Evolutionary conservation across 257 asterid species (phyloP), one percentile per base, ranked within the genome.

Genomic region (Capsicum baccatum): DNA sequence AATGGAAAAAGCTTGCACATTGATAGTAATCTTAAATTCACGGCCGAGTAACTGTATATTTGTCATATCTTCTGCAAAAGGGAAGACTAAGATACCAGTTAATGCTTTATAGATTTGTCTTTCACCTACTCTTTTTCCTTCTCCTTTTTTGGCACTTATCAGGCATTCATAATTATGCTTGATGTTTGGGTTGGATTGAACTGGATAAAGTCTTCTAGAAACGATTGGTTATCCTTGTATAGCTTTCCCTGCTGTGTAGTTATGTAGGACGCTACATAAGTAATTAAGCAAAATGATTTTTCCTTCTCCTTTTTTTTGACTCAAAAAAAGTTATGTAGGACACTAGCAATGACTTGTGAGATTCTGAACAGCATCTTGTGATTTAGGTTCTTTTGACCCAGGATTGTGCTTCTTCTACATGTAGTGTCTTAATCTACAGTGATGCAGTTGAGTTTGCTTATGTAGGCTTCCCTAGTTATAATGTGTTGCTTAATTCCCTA

Each of bases 101-200:
- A 57, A 57, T 8, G 10, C 59, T 5, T 55, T 55, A 55, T 58
- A 17, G 26, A 26, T 17, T 58, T 58, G 10, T 58, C 6, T 58
- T 58, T 58, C 10, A 58, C 68, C 37, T 19, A 62, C 9, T 62
- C 37, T 62, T 62, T 9, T 26, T 19, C 11, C 67, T n/a, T 44
- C 19, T 33, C 39, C 78, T 33, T 69, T 39, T 39, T 69, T 69
- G 33, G 78, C 7, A 16, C 52, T 69, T 39, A 16, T 37, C 54
- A 17, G 42, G 55, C 37, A 19, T 69, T 69, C 50, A 39, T 63
- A 63, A 63, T 21, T 63, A 63, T 21, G 69, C 16, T 19, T 63
- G 69, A 21, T 21, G 39, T 5, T 63, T 63, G 69, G 78, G 78
- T 69, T 69, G 78, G 2, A 68, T 68, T 62, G 68, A 42, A 68